Percentiles rank a stretch among this genome's conserved stretches.
These are phyloP conservation scores for Parsonsia alboflavescens DNA, from an alignment of 257 asterid genomes.

Conservation along the genomic window DNA sequence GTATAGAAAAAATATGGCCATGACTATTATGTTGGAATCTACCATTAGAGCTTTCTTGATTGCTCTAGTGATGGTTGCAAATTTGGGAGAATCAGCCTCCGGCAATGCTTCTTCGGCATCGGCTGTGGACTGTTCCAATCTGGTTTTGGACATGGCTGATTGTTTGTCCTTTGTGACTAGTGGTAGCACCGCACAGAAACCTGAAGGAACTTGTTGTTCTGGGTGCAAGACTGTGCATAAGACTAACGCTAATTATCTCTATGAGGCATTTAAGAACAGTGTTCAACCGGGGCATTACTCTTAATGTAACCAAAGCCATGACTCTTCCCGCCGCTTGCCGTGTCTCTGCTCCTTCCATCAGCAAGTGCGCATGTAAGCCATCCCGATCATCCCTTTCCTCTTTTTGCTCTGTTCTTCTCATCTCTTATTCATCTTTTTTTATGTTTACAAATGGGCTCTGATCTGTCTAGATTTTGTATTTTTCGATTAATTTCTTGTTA, in stretches of 20 bases:
- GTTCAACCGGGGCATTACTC: conserved; percentile 69
- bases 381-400: background rate
- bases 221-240: conserved; percentile 76
- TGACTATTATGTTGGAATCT: background rate
- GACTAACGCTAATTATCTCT: conserved; percentile 62
- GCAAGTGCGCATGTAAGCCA: conserved; percentile 64
- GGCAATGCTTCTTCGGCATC: conserved; percentile 63
- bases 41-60: background rate
- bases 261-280: conserved; percentile 68
- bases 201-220: conserved; percentile 65
- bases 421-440: background rate
- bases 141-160: conserved; percentile 65
- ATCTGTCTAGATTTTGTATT: background rate
- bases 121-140: conserved; percentile 59
- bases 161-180: conserved; percentile 64
- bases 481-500: background rate
- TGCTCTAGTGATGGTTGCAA: background rate
- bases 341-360: conserved; percentile 65
- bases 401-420: background rate
- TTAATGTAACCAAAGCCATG: conserved; percentile 69
- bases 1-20: background rate
- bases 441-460: background rate
- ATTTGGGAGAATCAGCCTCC: conserved; percentile 32
- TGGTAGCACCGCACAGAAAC: conserved; percentile 56
- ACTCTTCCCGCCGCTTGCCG: conserved; percentile 81